Conservation (phyloP, 129 eudicot species). For the Calendula officinalis region DNA sequence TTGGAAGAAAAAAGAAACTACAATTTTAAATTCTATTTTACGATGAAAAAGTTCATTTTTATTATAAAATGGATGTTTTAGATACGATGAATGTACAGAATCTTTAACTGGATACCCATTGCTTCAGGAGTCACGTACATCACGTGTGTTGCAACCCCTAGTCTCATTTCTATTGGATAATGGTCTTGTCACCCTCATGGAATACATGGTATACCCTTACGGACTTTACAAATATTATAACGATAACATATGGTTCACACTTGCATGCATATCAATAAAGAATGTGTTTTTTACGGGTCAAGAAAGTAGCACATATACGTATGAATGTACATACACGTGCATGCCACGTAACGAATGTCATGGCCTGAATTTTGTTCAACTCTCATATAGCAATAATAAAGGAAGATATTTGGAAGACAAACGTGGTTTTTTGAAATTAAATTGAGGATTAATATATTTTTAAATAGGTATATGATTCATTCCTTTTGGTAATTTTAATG, state of each 20-base stretch:
- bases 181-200: conserved; percentile 20
- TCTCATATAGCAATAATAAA: neutral
- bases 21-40: no score
- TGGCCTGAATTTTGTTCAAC: conserved; percentile 7
- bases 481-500: no score
- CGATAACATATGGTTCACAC: no score
- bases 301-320: neutral
- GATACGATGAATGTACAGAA: neutral
- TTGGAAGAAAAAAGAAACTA: no score
- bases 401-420: neutral
- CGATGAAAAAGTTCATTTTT: no score
- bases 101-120: neutral
- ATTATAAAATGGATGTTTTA: no score
- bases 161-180: conserved; percentile 20
- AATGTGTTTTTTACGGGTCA: neutral
- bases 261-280: neutral
- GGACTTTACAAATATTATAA: neutral
- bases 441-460: neutral
- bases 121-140: neutral
- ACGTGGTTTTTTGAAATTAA: neutral
- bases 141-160: conserved; percentile 19
- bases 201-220: conserved; percentile 17
- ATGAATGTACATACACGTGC: neutral
- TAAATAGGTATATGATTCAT: no score
- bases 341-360: neutral